phyloP scores from a whole-genome alignment of 768 basidiomycete species.

The Cytidiella melzeri region DNA sequence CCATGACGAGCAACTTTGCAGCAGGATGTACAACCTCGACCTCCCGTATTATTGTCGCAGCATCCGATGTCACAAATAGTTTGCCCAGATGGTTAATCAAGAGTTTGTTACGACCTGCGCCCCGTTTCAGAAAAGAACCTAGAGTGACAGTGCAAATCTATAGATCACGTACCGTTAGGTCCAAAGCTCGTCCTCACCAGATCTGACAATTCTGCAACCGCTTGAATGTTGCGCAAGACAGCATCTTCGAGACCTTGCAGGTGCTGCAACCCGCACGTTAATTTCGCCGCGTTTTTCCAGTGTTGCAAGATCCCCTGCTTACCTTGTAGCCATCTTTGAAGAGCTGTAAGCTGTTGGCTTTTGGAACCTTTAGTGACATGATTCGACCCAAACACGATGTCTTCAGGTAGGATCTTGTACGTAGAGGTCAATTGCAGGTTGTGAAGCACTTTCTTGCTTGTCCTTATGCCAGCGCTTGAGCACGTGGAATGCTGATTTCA shows the following conservation, averaged over 20 bases:
- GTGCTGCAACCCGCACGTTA: constrained; percentile 38
- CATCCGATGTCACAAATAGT: constrained; percentile 97
- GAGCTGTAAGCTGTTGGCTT: constrained; percentile 79
- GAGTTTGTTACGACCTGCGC: constrained; percentile 88
- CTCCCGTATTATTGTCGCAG: constrained; percentile 96
- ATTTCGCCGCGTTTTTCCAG: neutral
- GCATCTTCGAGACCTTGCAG: constrained; percentile 92
- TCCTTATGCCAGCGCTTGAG: no score
- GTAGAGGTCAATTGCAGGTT: no score
- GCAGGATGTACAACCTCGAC: constrained; percentile 98
- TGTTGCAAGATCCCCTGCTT: constrained; percentile 12
- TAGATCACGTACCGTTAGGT: constrained; percentile 70
- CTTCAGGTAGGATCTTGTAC: neutral
- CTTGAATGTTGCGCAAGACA: constrained; percentile 93
- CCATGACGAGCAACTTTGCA: constrained; percentile 98
- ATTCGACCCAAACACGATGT: neutral
- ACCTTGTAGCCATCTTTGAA: constrained; percentile 99
- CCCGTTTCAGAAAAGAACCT: neutral
- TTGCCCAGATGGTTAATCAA: constrained; percentile 95
- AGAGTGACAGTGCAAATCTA: neutral
- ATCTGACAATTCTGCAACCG: constrained; percentile 91
- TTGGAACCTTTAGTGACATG: constrained; percentile 95
- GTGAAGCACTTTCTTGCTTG: no score
- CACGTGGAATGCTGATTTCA: no score
- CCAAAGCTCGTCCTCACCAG: constrained; percentile 96